These are phyloP conservation scores for Wallemia hederae DNA, from an alignment of 1,284 basidiomycete genomes.

Conservation along the genomic window DNA sequence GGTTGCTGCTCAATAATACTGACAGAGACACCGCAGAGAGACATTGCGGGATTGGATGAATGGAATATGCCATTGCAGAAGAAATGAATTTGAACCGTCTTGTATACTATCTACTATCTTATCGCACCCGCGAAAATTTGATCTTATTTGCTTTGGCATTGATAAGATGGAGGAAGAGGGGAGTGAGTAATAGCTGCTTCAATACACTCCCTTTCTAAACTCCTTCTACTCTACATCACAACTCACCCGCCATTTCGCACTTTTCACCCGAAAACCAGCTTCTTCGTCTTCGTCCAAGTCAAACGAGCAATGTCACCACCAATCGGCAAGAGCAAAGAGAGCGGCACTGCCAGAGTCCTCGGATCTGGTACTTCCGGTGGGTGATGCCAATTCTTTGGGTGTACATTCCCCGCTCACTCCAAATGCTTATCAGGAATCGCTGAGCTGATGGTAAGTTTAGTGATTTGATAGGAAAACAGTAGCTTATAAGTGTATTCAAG, in stretches of 20 bases:
- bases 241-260: too few relatives aligned
- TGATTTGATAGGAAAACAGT: conserved; percentile 5
- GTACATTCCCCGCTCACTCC: background rate
- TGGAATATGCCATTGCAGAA: background rate
- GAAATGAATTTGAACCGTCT: too few relatives aligned
- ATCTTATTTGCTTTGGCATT: too few relatives aligned
- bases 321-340: conserved; percentile 44
- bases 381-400: conserved; percentile 8
- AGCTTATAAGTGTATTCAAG: background rate
- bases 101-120: too few relatives aligned
- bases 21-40: background rate
- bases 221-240: too few relatives aligned
- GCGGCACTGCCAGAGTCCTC: conserved; percentile 61
- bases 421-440: conserved; percentile 40
- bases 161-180: too few relatives aligned
- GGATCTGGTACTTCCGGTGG: conserved; percentile 73
- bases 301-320: conserved; percentile 13
- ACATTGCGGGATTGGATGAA: background rate
- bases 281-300: background rate
- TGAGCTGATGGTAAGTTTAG: conserved; percentile 34
- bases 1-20: too few relatives aligned
- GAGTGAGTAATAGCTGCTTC: too few relatives aligned
- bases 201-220: too few relatives aligned
- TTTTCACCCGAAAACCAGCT: background rate
- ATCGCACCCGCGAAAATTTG: too few relatives aligned